Percentiles rank a stretch among this genome's conserved stretches.
Evolutionary conservation across 2,329 filamentous ascomycete species (phyloP).

Genomic region (Thermoascus crustaceus): DNA sequence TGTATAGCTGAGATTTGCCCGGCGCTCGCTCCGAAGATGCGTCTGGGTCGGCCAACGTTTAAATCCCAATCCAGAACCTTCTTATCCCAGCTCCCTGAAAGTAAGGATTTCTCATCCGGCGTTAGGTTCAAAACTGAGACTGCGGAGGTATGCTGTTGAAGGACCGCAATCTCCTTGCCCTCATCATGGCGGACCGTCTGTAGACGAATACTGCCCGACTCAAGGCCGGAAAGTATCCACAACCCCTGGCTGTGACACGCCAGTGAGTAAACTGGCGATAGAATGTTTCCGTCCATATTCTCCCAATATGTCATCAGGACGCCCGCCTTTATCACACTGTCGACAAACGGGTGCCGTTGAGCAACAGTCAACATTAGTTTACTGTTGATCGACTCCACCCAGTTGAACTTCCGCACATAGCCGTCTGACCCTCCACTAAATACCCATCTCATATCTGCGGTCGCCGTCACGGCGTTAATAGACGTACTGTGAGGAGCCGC

Average conservation of each 20-base stretch:
- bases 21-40: constrained; percentile 67
- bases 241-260: constrained; percentile 83
- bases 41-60: constrained; percentile 69
- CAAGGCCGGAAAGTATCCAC: constrained; percentile 84
- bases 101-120: constrained; percentile 73
- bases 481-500: constrained; percentile 93
- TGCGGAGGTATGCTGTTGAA: constrained; percentile 80
- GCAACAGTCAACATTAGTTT: constrained; percentile 90
- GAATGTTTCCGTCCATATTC: constrained; percentile 68
- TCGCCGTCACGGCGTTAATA: constrained; percentile 85
- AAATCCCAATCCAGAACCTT: constrained; percentile 90
- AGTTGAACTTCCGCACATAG: constrained; percentile 95
- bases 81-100: constrained; percentile 97
- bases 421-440: constrained; percentile 91
- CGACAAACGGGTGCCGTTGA: constrained; percentile 92
- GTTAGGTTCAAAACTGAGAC: constrained; percentile 79
- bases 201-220: constrained; percentile 85
- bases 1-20: constrained; percentile 86
- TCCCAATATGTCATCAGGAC: constrained; percentile 97
- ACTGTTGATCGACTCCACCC: constrained; percentile 87
- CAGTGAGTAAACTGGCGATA: constrained; percentile 92
- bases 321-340: constrained; percentile 91
- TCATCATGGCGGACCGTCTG: constrained; percentile 92
- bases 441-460: constrained; percentile 89
- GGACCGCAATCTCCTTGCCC: constrained; percentile 73